phyloP scores from a whole-genome alignment of 1,284 basidiomycete genomes.

The Sutorius eximius region DNA sequence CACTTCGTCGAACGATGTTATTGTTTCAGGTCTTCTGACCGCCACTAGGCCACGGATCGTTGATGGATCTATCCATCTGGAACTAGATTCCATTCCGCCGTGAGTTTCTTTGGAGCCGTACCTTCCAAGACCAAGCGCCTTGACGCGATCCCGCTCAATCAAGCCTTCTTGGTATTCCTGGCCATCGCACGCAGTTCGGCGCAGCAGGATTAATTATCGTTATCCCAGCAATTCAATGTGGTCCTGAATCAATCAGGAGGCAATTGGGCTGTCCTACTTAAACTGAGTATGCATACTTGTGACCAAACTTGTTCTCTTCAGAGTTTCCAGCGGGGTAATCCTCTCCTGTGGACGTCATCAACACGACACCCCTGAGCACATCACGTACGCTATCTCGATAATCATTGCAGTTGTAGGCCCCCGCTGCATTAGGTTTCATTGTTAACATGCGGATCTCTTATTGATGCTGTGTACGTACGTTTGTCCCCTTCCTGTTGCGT shows the following conservation, averaged over 20 bases:
- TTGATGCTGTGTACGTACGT: slow-evolving; percentile 56
- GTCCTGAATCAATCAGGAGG: slow-evolving; percentile 64
- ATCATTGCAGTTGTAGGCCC: slow-evolving; percentile 65
- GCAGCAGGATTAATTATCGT: slow-evolving; percentile 60
- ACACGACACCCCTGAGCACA: slow-evolving; percentile 55
- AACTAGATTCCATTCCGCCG: slow-evolving; percentile 56
- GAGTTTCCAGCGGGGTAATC: slow-evolving; percentile 57
- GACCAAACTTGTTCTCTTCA: slow-evolving; percentile 65
- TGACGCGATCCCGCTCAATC: slow-evolving; percentile 50
- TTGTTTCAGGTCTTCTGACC: slow-evolving; percentile 52
- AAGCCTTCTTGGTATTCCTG: slow-evolving; percentile 58
- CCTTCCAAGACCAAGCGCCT: slow-evolving; percentile 58
- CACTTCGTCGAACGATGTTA: slow-evolving; percentile 64
- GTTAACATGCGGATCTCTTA: slow-evolving; percentile 58
- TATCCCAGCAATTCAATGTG: slow-evolving; percentile 62
- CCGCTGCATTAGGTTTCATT: slow-evolving; percentile 64
- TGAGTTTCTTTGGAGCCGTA: slow-evolving; percentile 60
- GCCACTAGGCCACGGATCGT: slow-evolving; percentile 61
- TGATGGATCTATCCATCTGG: slow-evolving; percentile 63
- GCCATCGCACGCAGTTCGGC: slow-evolving; percentile 55
- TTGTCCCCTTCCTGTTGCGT: slow-evolving; percentile 13
- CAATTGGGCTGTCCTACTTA: slow-evolving; percentile 45
- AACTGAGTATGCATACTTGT: slow-evolving; percentile 53
- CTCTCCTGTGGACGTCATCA: slow-evolving; percentile 51
- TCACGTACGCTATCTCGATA: slow-evolving; percentile 56